These are phyloP conservation scores for Paspalum vaginatum DNA, from an alignment of 176 grass and related monocot genomes.

Conservation along the genomic window DNA sequence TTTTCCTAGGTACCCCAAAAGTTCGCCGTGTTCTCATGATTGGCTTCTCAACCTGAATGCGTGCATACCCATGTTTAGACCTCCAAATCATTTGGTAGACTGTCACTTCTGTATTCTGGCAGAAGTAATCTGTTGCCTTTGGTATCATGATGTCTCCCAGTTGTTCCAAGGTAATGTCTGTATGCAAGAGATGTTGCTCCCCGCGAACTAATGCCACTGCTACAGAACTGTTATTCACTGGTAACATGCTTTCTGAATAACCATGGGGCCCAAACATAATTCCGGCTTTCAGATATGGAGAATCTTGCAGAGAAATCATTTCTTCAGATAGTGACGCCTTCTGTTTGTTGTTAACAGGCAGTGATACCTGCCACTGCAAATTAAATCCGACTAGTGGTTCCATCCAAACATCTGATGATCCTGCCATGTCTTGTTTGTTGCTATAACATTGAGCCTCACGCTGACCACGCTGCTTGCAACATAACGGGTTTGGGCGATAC, in stretches of 20 bases:
- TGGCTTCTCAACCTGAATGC: neutral
- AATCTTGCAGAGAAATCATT: neutral
- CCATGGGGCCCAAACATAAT: neutral
- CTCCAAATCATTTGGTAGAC: neutral
- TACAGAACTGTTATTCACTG: neutral
- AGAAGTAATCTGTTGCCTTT: neutral
- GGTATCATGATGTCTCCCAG: neutral
- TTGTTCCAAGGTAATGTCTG: neutral
- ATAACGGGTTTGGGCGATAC: neutral
- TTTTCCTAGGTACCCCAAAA: neutral
- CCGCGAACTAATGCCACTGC: neutral
- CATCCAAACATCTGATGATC: neutral
- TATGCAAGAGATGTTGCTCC: neutral
- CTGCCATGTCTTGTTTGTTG: neutral
- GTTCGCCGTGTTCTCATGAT: neutral
- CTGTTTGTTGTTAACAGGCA: neutral
- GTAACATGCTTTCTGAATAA: neutral
- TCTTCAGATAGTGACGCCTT: neutral
- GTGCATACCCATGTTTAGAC: neutral
- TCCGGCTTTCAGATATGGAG: neutral
- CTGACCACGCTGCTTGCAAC: neutral
- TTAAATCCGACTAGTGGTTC: neutral
- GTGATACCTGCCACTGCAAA: neutral
- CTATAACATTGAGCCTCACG: neutral
- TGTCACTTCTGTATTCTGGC: neutral